Base-by-base conservation (phyloP, 345 rosid genomes). In the Hibiscus tridactylites region DNA sequence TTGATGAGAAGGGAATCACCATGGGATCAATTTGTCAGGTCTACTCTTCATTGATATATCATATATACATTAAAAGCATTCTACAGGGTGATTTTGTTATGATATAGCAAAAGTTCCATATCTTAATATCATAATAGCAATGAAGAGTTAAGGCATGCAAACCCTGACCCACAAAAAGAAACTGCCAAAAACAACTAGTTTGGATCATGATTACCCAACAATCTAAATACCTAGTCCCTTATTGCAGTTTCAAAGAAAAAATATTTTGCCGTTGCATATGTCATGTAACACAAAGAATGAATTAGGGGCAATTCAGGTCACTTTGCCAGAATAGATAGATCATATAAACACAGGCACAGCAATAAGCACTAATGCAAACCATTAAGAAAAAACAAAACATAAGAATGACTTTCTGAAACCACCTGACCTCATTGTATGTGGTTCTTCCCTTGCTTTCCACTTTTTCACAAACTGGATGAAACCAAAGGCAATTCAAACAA, bases 391-490 rank as follows among this genome's bases (percentile, higher is more conserved):
- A 64, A 39, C 4, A 12, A 10, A 64, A 60, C 46, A 77, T 17
- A 28, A 70, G 24, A 76, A 62, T 35, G 75, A 66, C 71, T 63
- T 19, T 49, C 71, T 74, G 77, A 81, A 81, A 80, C 71, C 82
- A 73, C 17, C 81, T 77, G 75, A 94, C 99, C 96, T 95, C 99
- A 70, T 95, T 95, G 78, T 95, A 95, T 71, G 99, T 92, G 21
- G 99, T 95, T 76, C 96, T 87, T 78, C 97, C 99, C 77, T 91
- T 95, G 89, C 96, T 90, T 87, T 95, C 98, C 73, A 95, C 99
- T 79, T 95, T 95, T 75, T 92, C 99, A 65, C 99, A 95, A 75
- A 95, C 99, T 95, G 82, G 46, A 79, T 52, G 68, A 56, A 77
- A 73, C 28, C 77, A 68, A 39, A 52, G 61, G 61, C 13, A 65